Evolutionary conservation across 495 filamentous ascomycete species (phyloP).

Genomic region (Podospora pseudocomata): DNA sequence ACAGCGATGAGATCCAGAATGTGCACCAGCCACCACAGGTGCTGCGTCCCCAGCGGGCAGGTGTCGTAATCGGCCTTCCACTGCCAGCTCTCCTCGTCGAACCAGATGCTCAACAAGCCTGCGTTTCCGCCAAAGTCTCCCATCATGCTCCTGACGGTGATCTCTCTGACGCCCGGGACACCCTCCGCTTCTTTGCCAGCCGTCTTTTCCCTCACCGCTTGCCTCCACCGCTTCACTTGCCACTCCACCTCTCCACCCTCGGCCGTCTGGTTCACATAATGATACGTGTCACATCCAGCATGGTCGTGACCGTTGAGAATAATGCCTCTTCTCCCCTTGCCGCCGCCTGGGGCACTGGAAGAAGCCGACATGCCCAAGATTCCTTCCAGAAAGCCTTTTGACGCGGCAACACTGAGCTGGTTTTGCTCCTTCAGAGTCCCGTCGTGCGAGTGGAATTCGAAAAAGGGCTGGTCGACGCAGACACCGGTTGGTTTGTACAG

Average conservation of each 20-base stretch:
- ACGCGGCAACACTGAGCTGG: slow-evolving; percentile 67
- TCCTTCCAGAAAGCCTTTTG: slow-evolving; percentile 66
- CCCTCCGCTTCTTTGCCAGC: slow-evolving; percentile 28
- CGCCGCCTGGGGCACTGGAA: slow-evolving; percentile 47
- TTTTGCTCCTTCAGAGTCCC: slow-evolving; percentile 88
- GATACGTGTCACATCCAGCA: slow-evolving; percentile 83
- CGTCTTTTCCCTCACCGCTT: slow-evolving; percentile 32
- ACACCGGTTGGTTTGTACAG: slow-evolving; percentile 78
- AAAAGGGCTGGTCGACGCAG: slow-evolving; percentile 79
- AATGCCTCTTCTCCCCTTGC: slow-evolving; percentile 59
- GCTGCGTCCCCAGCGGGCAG: slow-evolving; percentile 78
- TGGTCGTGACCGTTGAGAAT: slow-evolving; percentile 94
- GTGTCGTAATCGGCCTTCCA: slow-evolving; percentile 79
- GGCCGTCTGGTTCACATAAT: slow-evolving; percentile 60
- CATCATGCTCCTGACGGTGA: slow-evolving; percentile 99
- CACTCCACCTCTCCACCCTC: slow-evolving; percentile 33
- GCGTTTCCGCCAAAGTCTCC: slow-evolving; percentile 87
- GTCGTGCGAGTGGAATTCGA: slow-evolving; percentile 64
- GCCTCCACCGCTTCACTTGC: slow-evolving; percentile 44
- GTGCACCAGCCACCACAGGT: slow-evolving; percentile 92
- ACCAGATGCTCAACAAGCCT: slow-evolving; percentile 84
- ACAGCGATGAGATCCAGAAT: slow-evolving; percentile 60
- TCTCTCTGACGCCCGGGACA: slow-evolving; percentile 67
- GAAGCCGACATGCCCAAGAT: slow-evolving; percentile 73
- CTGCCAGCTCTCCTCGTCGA: slow-evolving; percentile 62